phyloP scores from a whole-genome alignment of 805 yeast genomes.

The Candida cerambycidarum region DNA sequence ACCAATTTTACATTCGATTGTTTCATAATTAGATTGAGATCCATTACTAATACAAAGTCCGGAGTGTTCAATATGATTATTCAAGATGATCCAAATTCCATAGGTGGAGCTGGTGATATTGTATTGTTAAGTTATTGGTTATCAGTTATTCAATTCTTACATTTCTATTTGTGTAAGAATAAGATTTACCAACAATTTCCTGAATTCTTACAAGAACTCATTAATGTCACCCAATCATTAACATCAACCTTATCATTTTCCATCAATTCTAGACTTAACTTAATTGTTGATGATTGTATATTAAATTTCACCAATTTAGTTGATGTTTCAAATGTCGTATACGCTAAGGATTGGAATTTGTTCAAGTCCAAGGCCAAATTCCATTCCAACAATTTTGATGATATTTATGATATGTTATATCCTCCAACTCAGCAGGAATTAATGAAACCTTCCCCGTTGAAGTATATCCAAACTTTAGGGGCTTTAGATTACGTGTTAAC shows the following conservation, averaged over 20 bases:
- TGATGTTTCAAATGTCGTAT: slow-evolving; percentile 72
- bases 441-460: slow-evolving; percentile 86
- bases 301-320: slow-evolving; percentile 80
- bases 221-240: slow-evolving; percentile 56
- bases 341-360: slow-evolving; percentile 66
- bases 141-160: slow-evolving; percentile 71
- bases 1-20: slow-evolving; percentile 61
- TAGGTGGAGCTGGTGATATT: slow-evolving; percentile 55
- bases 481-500: slow-evolving; percentile 85
- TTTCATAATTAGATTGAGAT: slow-evolving; percentile 59
- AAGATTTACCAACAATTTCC: slow-evolving; percentile 56
- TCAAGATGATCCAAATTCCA: slow-evolving; percentile 24
- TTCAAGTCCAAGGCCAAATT: slow-evolving; percentile 43
- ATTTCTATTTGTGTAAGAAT: slow-evolving; percentile 74
- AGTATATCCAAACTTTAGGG: slow-evolving; percentile 80
- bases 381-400: slow-evolving; percentile 60
- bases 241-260: slow-evolving; percentile 67
- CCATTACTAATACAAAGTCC: slow-evolving; percentile 58
- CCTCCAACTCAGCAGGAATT: slow-evolving; percentile 84
- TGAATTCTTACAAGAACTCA: slow-evolving; percentile 60
- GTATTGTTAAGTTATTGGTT: slow-evolving; percentile 85
- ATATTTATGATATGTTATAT: slow-evolving; percentile 69
- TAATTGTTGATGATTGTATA: slow-evolving; percentile 62
- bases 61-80: slow-evolving; percentile 52
- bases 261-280: slow-evolving; percentile 58